Base-by-base conservation (phyloP, 495 filamentous ascomycete species). In the Apodospora peruviana region DNA sequence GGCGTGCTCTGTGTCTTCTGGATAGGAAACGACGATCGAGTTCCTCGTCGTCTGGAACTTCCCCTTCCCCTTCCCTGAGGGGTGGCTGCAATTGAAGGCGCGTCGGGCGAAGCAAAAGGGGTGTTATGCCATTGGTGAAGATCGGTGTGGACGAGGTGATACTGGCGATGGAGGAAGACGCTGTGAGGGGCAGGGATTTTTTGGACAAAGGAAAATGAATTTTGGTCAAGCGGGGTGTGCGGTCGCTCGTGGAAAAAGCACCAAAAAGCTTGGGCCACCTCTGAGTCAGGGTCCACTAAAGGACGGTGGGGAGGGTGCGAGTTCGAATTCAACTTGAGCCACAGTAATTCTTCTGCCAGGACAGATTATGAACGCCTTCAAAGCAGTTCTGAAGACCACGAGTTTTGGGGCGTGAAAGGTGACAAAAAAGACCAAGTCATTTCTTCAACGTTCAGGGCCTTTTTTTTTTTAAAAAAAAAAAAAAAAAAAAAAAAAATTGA, bases 111-210 rank as follows among this genome's bases (percentile, higher is more conserved):
- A 10, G 46, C 5, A 37, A 53, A 50, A 45, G 39, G 41, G 56
- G 51, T 62, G 59, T 66, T 44, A 62, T 56, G 40, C 55, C 22
- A 66, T 64, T 66, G 63, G 61, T 48, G 57, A 45, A 46, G 52
- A 43, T 49, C 22, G 29, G 41, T 46, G 27, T 46, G 46, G 40
- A 38, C 18, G 10, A 20, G 53, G 52, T 42, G 63, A 64, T 64
- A 64, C 59, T 64, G 63, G 59, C 40, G 56, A 29, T 21, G 29
- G 53, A 29, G 47, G 47, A 51, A 45, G 50, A 34, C 16, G 35
- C 35, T 7, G 19, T 27, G 40, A 20, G 40, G 16, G 45, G 23
- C 22, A 21, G 45, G 45, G 42, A 40, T 40, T 34, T 32, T 44
- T 41, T 48, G 53, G 47, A 34, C 5, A 18, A 49, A 47, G 48